A percentile compares a stretch with the other conserved stretches of the same genome.
Evolutionary conservation across 108 stramenopile genomes (phyloP).

Genomic region (Parietichytrium sp.): DNA sequence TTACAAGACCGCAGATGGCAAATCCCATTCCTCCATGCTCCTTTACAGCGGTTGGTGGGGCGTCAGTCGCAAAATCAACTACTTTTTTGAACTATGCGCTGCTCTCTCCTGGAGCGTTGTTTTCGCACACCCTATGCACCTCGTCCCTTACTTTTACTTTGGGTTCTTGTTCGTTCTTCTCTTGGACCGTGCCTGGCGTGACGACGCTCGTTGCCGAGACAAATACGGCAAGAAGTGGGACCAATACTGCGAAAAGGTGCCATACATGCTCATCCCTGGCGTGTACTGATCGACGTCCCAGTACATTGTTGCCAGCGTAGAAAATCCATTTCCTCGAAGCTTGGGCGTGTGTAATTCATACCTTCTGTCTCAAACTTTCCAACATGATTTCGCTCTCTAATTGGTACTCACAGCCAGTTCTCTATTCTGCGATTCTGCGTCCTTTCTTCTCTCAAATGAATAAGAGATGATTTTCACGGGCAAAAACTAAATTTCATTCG

Average conservation of each 20-base stretch:
- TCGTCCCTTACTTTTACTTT: conserved; percentile 85
- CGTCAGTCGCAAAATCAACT: conserved; percentile 92
- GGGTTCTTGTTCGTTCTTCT: conserved; percentile 85
- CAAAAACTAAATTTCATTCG: too few species aligned
- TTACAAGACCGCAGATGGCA: conserved; percentile 72
- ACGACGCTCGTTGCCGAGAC: conserved; percentile 82
- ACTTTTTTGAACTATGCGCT: conserved; percentile 85
- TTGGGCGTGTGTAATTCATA: too few species aligned
- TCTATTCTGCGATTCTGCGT: too few species aligned
- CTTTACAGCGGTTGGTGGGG: conserved; percentile 82
- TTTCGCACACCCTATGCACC: conserved; percentile 68
- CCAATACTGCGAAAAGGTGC: conserved; percentile 76
- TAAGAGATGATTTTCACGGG: too few species aligned
- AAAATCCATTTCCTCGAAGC: too few species aligned
- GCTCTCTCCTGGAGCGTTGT: conserved; percentile 83
- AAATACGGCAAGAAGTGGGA: conserved; percentile 97
- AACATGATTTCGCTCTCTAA: too few species aligned
- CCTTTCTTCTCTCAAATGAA: too few species aligned
- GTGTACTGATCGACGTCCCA: conserved; percentile 53
- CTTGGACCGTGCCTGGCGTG: conserved; percentile 89
- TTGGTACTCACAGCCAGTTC: too few species aligned
- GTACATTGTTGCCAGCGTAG: too few species aligned
- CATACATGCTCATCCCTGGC: conserved; percentile 64
- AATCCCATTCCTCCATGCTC: conserved; percentile 74
- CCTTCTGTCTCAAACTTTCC: too few species aligned